phyloP scores from a whole-genome alignment of 192 early-diverging fungal genomes.

The Geranomyces michiganensis region DNA sequence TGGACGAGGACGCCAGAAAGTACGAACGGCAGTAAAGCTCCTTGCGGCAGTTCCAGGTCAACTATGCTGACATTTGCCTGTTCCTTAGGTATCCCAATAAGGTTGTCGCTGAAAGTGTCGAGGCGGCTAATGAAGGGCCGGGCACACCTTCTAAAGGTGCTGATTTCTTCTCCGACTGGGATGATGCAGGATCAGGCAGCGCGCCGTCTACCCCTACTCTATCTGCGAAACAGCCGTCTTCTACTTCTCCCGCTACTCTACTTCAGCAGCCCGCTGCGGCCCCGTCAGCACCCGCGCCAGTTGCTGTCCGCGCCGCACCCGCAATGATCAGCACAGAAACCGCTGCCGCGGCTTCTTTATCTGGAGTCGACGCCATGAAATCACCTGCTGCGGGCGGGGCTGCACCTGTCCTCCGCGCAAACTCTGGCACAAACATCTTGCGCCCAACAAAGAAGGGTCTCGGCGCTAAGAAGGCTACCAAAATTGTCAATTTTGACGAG shows the following conservation, averaged over 20 bases:
- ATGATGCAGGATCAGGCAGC: conserved; percentile 36
- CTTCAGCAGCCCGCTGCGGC: conserved; percentile 16
- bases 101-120: conserved; percentile 48
- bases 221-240: conserved; percentile 12
- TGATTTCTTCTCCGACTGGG: conserved; percentile 74
- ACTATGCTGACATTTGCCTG: neutral
- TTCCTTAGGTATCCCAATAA: conserved; percentile 39
- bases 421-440: conserved; percentile 34
- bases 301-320: conserved; percentile 26
- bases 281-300: conserved; percentile 20
- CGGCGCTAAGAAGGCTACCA: conserved; percentile 86
- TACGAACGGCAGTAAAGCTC: conserved; percentile 8
- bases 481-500: conserved; percentile 87
- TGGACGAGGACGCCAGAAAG: conserved; percentile 66
- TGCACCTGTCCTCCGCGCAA: conserved; percentile 2
- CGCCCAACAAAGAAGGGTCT: conserved; percentile 63
- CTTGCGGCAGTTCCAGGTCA: too few relatives aligned
- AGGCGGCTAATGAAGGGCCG: conserved; percentile 23
- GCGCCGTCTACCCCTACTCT: conserved; percentile 33
- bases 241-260: conserved; percentile 10
- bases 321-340: conserved; percentile 36
- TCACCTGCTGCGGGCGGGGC: conserved; percentile 11
- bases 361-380: neutral
- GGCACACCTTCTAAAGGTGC: conserved; percentile 40
- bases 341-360: conserved; percentile 32